These are phyloP conservation scores for Kwoniella europaea DNA, from an alignment of 768 basidiomycete genomes.

Conservation along the genomic window DNA sequence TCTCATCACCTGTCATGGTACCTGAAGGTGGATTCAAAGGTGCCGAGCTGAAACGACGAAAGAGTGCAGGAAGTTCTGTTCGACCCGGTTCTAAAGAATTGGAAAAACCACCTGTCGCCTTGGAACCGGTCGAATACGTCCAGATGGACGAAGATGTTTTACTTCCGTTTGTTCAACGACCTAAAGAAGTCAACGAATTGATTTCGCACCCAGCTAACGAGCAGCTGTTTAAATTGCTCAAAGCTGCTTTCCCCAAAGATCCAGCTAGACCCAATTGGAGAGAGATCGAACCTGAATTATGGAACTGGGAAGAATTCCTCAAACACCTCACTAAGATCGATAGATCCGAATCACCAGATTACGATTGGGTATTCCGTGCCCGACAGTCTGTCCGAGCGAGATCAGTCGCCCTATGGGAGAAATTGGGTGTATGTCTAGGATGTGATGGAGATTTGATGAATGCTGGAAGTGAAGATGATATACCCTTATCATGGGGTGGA, in stretches of 20 bases:
- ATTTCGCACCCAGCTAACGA: constrained; percentile 69
- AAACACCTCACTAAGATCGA: constrained; percentile 66
- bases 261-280: constrained; percentile 56
- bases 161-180: constrained; percentile 84
- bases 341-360: constrained; percentile 65
- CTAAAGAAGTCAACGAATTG: constrained; percentile 73
- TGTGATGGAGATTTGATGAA: constrained; percentile 76
- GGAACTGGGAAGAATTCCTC: constrained; percentile 74
- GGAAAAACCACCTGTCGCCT: constrained; percentile 37
- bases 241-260: constrained; percentile 54
- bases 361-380: constrained; percentile 72
- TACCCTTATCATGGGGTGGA: constrained; percentile 47
- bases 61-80: constrained; percentile 31
- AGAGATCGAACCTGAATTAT: constrained; percentile 67
- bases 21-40: constrained; percentile 50
- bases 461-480: constrained; percentile 57
- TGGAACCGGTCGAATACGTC: constrained; percentile 57
- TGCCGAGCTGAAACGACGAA: constrained; percentile 48
- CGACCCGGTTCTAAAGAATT: constrained; percentile 4
- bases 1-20: constrained; percentile 45
- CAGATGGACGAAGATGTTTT: constrained; percentile 67
- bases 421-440: constrained; percentile 83
- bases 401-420: constrained; percentile 88
- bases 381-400: constrained; percentile 77
- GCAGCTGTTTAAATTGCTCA: constrained; percentile 54